phyloP scores from a whole-genome alignment of 179 eudicot genomes.

The Monotropa hypopitys region DNA sequence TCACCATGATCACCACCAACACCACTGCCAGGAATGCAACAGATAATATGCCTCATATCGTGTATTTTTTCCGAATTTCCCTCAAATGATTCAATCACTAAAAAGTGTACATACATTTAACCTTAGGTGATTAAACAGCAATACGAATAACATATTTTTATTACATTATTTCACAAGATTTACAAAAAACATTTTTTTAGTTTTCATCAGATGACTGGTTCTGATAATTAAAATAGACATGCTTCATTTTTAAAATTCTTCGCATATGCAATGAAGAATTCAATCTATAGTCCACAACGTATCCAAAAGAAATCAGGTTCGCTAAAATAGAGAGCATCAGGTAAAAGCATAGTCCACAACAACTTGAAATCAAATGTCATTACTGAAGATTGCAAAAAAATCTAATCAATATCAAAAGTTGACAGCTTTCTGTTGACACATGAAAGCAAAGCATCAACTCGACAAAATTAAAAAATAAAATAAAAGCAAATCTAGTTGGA shows the following conservation, averaged over 20 bases:
- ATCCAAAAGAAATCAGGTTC: not conserved
- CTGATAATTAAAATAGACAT: not conserved
- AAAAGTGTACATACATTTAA: not conserved
- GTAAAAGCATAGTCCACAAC: not conserved
- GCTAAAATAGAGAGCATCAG: not conserved
- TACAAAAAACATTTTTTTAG: not conserved
- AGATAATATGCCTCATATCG: not conserved
- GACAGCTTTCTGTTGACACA: not conserved
- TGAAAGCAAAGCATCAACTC: constrained; percentile 5
- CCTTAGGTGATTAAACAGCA: not conserved
- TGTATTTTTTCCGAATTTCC: not conserved
- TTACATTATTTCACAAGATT: too few species aligned
- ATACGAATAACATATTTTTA: not conserved
- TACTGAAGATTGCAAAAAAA: not conserved
- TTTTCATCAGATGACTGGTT: not conserved
- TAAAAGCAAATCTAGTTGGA: not conserved
- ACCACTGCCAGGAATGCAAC: not conserved
- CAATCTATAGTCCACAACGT: not conserved
- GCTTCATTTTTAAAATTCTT: not conserved
- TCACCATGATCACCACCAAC: not conserved
- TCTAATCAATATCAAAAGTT: not conserved
- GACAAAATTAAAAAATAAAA: not conserved
- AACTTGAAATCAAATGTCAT: not conserved
- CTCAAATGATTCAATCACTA: too few species aligned
- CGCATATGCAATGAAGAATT: not conserved